phyloP scores from a whole-genome alignment of 768 basidiomycete species.

The Lanmaoa pseudosensibilis region DNA sequence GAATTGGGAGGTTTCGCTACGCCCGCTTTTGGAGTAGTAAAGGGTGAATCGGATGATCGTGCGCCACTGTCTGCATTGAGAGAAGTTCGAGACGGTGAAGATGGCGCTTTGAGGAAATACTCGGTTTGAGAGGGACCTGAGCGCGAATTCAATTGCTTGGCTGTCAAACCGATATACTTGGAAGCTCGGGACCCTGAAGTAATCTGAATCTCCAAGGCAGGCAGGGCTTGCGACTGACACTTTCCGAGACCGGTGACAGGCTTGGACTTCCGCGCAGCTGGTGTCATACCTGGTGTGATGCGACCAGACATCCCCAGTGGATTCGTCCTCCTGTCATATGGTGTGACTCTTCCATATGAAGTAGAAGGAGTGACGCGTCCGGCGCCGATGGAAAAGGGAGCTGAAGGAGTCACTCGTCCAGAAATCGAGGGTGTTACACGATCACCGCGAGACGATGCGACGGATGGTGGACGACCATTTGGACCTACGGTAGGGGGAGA shows the following conservation, averaged over 20 bases:
- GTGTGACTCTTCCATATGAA: slow-evolving; percentile 44
- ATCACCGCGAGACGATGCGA: slow-evolving; percentile 65
- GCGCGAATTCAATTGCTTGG: slow-evolving; percentile 68
- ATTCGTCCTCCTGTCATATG: slow-evolving; percentile 31
- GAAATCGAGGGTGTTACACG: slow-evolving; percentile 44
- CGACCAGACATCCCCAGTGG: slow-evolving; percentile 41
- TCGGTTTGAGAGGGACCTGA: slow-evolving; percentile 19
- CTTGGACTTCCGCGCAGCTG: slow-evolving; percentile 33
- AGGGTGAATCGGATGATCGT: slow-evolving; percentile 52
- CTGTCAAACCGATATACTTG: slow-evolving; percentile 82
- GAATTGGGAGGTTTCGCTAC: slow-evolving; percentile 28
- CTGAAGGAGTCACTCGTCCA: slow-evolving; percentile 48
- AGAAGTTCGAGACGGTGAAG: slow-evolving; percentile 38
- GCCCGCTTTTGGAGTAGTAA: slow-evolving; percentile 64
- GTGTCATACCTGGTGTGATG: slow-evolving; percentile 43
- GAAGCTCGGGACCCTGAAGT: slow-evolving; percentile 85
- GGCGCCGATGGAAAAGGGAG: slow-evolving; percentile 33
- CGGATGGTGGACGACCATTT: slow-evolving; percentile 70
- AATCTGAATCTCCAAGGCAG: slow-evolving; percentile 43
- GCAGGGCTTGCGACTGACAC: slow-evolving; percentile 31
- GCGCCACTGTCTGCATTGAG: slow-evolving; percentile 39
- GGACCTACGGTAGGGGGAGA: slow-evolving; percentile 69
- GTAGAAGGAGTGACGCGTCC: slow-evolving; percentile 62
- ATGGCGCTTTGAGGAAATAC: slow-evolving; percentile 28
- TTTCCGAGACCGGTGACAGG: slow-evolving; percentile 33